A percentile compares a stretch with the other conserved stretches of the same genome.
Conservation (phyloP, 257 asterid genomes). For the Buddleja alternifolia region DNA sequence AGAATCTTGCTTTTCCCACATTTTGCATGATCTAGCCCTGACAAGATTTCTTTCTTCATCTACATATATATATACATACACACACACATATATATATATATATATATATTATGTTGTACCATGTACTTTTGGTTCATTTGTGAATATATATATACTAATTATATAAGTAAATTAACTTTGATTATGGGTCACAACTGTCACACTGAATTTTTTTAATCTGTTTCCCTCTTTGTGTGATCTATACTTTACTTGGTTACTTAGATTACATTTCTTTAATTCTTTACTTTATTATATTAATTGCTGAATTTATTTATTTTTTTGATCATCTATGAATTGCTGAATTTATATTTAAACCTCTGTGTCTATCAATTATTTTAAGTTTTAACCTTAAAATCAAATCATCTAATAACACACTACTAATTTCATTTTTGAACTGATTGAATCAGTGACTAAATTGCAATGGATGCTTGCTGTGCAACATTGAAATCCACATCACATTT, state of each 20-base stretch:
- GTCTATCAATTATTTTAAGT: neutral
- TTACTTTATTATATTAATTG: slow-evolving; percentile 38
- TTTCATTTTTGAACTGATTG: slow-evolving; percentile 28
- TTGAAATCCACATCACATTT: slow-evolving; percentile 50
- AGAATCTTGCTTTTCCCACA: slow-evolving; percentile 23
- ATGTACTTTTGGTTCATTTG: slow-evolving; percentile 8
- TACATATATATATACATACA: too few species aligned
- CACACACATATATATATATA: too few species aligned
- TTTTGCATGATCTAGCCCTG: slow-evolving; percentile 24
- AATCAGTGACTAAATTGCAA: slow-evolving; percentile 34
- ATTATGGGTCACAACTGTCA: slow-evolving; percentile 35
- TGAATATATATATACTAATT: neutral
- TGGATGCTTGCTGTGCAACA: slow-evolving; percentile 71
- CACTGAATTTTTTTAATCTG: slow-evolving; percentile 22
- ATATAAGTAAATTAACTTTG: slow-evolving; percentile 32
- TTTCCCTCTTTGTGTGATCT: slow-evolving; percentile 56
- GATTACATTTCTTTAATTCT: slow-evolving; percentile 34
- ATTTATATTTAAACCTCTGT: slow-evolving; percentile 30
- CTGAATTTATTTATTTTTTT: too few species aligned
- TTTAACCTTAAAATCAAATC: slow-evolving; percentile 21
- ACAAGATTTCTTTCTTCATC: slow-evolving; percentile 23
- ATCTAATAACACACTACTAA: slow-evolving; percentile 21
- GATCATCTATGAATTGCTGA: too few species aligned
- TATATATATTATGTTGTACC: neutral
- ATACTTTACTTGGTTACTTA: slow-evolving; percentile 74